Conservation (phyloP, 1,284 basidiomycete genomes). For the Vanrija humicola region DNA sequence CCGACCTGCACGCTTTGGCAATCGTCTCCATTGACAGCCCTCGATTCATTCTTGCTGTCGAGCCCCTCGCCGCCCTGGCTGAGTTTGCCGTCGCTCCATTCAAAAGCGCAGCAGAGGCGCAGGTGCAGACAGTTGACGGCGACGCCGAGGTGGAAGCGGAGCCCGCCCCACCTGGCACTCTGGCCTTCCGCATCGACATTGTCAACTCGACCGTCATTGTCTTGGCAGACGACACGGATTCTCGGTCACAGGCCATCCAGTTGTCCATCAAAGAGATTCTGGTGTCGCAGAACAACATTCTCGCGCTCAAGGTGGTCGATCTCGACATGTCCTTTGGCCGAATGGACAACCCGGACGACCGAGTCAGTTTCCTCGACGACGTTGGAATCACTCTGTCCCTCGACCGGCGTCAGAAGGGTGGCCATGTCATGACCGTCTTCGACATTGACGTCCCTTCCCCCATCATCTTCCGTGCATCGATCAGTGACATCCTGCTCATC, state of each 20-base stretch:
- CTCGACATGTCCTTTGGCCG: slow-evolving; percentile 91
- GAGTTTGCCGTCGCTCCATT: slow-evolving; percentile 77
- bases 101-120: slow-evolving; percentile 23
- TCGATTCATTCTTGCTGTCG: slow-evolving; percentile 86
- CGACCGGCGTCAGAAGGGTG: slow-evolving; percentile 71
- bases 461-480: slow-evolving; percentile 86
- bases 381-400: slow-evolving; percentile 83
- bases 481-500: slow-evolving; percentile 88
- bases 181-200: slow-evolving; percentile 77
- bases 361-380: slow-evolving; percentile 88
- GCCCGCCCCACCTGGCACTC: slow-evolving; percentile 16
- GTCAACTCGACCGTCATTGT: slow-evolving; percentile 88
- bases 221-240: slow-evolving; percentile 76
- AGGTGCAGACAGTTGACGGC: slow-evolving; percentile 21
- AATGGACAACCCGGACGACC: slow-evolving; percentile 75
- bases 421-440: slow-evolving; percentile 75
- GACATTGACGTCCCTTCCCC: slow-evolving; percentile 74
- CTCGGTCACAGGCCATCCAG: slow-evolving; percentile 81
- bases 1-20: slow-evolving; percentile 61
- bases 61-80: slow-evolving; percentile 83
- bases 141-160: slow-evolving; percentile 30
- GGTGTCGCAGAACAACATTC: slow-evolving; percentile 86
- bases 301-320: slow-evolving; percentile 74
- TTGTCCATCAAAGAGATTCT: slow-evolving; percentile 78
- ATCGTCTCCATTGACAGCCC: slow-evolving; percentile 91